These are phyloP conservation scores for Hirschioporus abietinus DNA, from an alignment of 768 basidiomycete genomes.

Conservation along the genomic window DNA sequence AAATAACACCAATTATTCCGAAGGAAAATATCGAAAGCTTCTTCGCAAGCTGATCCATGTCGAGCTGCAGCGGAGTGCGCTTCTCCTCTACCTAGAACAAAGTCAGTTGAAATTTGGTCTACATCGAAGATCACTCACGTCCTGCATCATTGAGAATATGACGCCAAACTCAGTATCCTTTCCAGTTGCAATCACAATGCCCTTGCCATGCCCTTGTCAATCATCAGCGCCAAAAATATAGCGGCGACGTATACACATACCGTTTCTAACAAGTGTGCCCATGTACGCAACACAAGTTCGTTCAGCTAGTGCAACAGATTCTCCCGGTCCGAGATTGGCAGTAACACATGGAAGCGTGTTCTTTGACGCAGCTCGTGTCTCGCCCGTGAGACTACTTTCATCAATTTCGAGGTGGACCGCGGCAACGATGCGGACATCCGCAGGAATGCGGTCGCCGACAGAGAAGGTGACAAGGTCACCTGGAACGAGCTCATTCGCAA, in stretches of 20 bases:
- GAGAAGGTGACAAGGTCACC: slow-evolving; percentile 87
- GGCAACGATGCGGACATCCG: slow-evolving; percentile 81
- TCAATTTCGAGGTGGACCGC: slow-evolving; percentile 89
- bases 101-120: background rate
- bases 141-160: slow-evolving; percentile 98
- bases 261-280: slow-evolving; percentile 92
- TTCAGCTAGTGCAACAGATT: slow-evolving; percentile 65
- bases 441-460: slow-evolving; percentile 91
- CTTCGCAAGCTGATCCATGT: slow-evolving; percentile 95
- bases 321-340: slow-evolving; percentile 32
- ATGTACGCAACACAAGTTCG: slow-evolving; percentile 87
- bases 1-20: slow-evolving; percentile 90
- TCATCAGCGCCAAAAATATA: background rate
- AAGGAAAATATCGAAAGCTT: slow-evolving; percentile 88
- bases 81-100: slow-evolving; percentile 65
- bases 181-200: slow-evolving; percentile 84
- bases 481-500: slow-evolving; percentile 95
- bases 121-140: slow-evolving; percentile 41
- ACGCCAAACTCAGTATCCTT: slow-evolving; percentile 90
- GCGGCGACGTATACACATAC: slow-evolving; percentile 32
- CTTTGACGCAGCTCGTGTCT: slow-evolving; percentile 80
- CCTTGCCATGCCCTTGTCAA: slow-evolving; percentile 64
- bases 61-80: slow-evolving; percentile 86
- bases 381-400: slow-evolving; percentile 92
- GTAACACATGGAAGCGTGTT: slow-evolving; percentile 42